Base-by-base conservation (phyloP, 1,284 basidiomycete species). In the Pseudozyma sp. region DNA sequence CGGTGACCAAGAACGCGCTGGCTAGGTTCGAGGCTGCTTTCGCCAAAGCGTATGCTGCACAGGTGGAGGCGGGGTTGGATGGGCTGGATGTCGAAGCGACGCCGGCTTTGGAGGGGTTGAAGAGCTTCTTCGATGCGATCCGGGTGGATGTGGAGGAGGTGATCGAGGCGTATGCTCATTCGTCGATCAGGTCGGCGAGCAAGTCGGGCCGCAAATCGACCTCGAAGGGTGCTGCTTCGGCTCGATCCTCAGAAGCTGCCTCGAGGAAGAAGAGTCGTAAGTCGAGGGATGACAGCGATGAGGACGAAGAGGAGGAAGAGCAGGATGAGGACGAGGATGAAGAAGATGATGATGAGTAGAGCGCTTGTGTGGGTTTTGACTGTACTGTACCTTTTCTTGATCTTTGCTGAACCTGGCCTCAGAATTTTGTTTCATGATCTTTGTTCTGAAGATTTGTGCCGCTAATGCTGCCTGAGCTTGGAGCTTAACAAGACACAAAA, bases 1-100 rank as follows among this genome's bases (percentile, higher is more conserved):
- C 89, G 0, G 85, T 89, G 0, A 88, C 91, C 11, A 88, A 89
- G 64, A 94, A 92, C 77, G 88, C 91, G 0, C 87, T 96, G 54
- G 85, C 85, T 30, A 88, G 89, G 46, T 93, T 94, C 85, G 89
- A 90, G 58, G 86, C 85, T 5, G 81, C 86, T 11, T 55, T 80
- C 9, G 53, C 54, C 40, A 80, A 79, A 54, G 56, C 66, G 1
- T 83, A 80, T 49, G 34, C 78, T n/a, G 56, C 61, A 6, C 67
- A 67, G 46, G 47, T 66, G 29, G 58, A 69, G 33, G 58, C 62
- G 7, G 66, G 71, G 30, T 40, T 73, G 9, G 66, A 49, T 5
- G 49, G 54, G 5, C 39, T 74, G 10, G 71, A 69, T 31, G 30
- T 63, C 24, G 53, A 68, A 7, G 29, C 49, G 8, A 60, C 63